Percentiles rank a stretch among this genome's conserved stretches.
phyloP scores from a whole-genome alignment of 2,329 filamentous ascomycete genomes.

The Beauveria scarabaeidicola region DNA sequence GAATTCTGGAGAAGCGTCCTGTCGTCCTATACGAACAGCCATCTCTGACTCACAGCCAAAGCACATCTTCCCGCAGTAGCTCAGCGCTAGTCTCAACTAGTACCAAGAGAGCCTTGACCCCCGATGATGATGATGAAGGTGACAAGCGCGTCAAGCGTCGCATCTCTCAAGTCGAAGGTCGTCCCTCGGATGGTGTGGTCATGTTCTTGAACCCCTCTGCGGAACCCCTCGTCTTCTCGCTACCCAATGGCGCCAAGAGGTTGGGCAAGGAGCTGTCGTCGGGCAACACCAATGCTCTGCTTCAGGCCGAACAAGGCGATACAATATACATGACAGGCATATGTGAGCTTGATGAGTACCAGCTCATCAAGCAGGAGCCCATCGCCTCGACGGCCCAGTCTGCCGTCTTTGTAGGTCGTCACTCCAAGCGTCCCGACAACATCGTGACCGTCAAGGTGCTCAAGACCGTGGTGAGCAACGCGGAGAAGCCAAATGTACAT shows the following conservation, averaged over 20 bases:
- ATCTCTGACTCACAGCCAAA: conserved; percentile 22
- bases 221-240: conserved; percentile 43
- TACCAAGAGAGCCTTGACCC: conserved; percentile 41
- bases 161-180: conserved; percentile 23
- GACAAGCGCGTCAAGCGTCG: conserved; percentile 36
- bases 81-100: conserved; percentile 34
- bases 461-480: conserved; percentile 39
- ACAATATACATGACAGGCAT: conserved; percentile 41
- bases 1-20: conserved; percentile 47
- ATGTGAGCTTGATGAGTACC: conserved; percentile 44
- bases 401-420: conserved; percentile 46
- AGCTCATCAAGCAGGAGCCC: conserved; percentile 46
- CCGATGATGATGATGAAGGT: conserved; percentile 32
- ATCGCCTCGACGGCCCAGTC: conserved; percentile 48
- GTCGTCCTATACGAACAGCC: conserved; percentile 30
- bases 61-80: conserved; percentile 22
- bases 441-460: conserved; percentile 54
- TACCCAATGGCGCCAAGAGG: conserved; percentile 36
- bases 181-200: conserved; percentile 38
- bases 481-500: conserved; percentile 38
- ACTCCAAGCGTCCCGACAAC: conserved; percentile 43
- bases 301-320: conserved; percentile 42
- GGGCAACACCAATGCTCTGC: conserved; percentile 39
- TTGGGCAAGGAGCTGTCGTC: conserved; percentile 36
- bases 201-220: conserved; percentile 44